Base-by-base conservation (phyloP, 768 basidiomycete species). In the Fomitopsis pulvina region DNA sequence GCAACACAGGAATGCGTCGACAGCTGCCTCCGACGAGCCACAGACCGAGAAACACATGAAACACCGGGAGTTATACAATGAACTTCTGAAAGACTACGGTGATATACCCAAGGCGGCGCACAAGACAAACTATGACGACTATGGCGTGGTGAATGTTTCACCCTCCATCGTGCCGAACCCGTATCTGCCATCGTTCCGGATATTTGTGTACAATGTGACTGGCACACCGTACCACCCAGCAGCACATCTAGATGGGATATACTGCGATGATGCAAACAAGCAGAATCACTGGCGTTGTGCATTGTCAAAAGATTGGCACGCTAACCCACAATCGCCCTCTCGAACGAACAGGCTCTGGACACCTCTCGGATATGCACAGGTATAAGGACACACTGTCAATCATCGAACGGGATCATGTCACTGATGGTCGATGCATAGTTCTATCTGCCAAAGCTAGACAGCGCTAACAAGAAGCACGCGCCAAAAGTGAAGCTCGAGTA, bases 101-200 rank as follows among this genome's bases (percentile, higher is more conserved):
- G 74, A 74, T 26, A 73, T 92, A 47, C 83, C 83, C 6, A 76
- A 74, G 47, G 60, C 72, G 21, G 57, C 61, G 16, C 72, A 75
- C 51, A 66, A 75, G 47, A 58, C 78, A 37, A 77, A 85, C 60
- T 60, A 80, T 55, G 81, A 79, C 57, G 73, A 85, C 53, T 90
- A 84, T 58, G 80, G 79, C 3, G 81, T 88, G 29, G 76, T 92
- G 53, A 92, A 89, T 62, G 85, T 91, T 24, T 77, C 78, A 29
- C 87, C 92, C 4, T 79, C 87, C 28, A 80, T 92, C 20, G 85
- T 93, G 48, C 91, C 92, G n/a, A 90, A 90, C 51, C 83, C 83
- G 16, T 96, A 87, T 68, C 66, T 87, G 42, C 90, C 93, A 2
- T 77, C 83, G 14, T 81, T 93, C 59, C 72, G 92, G 56, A 74